Conservation (phyloP, 2,329 filamentous ascomycete genomes). For the Clonostachys byssicola region DNA sequence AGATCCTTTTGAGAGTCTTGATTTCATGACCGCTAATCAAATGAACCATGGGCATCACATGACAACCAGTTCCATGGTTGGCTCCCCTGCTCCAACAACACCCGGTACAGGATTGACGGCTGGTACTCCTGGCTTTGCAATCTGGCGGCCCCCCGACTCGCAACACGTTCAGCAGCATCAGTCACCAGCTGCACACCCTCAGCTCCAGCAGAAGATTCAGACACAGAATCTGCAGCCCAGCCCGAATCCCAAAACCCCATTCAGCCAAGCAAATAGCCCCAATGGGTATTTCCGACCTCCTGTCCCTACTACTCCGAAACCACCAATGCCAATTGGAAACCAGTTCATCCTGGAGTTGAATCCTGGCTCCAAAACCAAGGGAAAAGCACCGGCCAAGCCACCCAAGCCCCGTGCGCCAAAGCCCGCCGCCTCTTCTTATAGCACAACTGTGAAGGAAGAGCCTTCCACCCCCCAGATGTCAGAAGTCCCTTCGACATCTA, state of each 20-base stretch:
- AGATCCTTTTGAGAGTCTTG: slow-evolving; percentile 22
- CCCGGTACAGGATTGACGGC: neutral
- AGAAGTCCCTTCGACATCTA: neutral
- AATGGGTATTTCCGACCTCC: slow-evolving; percentile 29
- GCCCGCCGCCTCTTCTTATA: neutral
- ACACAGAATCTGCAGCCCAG: slow-evolving; percentile 1
- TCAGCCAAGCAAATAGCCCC: slow-evolving; percentile 5
- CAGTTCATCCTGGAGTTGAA: slow-evolving; percentile 31
- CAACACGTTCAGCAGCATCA: slow-evolving; percentile 10
- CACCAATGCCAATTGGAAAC: slow-evolving; percentile 22
- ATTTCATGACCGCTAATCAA: slow-evolving; percentile 16
- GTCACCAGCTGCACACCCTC: neutral
- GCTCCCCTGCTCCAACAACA: slow-evolving; percentile 1
- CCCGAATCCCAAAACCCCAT: neutral
- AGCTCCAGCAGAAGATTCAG: slow-evolving; percentile 2
- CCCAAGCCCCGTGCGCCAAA: slow-evolving; percentile 16
- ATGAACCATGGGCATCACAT: neutral
- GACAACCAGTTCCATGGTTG: neutral
- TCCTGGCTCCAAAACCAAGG: slow-evolving; percentile 21
- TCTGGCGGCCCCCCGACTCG: slow-evolving; percentile 26
- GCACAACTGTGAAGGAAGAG: slow-evolving; percentile 2
- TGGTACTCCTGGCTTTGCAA: slow-evolving; percentile 26
- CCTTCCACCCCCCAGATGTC: neutral
- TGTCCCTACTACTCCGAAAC: slow-evolving; percentile 31
- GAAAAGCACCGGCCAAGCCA: slow-evolving; percentile 25